Percentiles rank a stretch among this genome's conserved stretches.
Evolutionary conservation across 2,329 filamentous ascomycete genomes (phyloP).

Genomic region (Akanthomyces muscarius): DNA sequence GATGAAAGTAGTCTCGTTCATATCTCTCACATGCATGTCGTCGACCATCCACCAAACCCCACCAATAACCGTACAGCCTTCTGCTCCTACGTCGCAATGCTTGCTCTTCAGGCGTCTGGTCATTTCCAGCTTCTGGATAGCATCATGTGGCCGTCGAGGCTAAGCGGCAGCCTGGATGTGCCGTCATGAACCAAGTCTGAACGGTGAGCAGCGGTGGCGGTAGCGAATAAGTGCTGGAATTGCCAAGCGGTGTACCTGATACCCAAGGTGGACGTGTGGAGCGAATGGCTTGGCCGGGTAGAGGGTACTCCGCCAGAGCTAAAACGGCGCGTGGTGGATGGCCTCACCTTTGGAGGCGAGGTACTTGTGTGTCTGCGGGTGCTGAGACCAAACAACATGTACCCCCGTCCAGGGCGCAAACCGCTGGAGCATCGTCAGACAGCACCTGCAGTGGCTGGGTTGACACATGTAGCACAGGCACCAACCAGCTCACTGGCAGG

Average conservation of each 20-base stretch:
- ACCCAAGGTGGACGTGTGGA: neutral
- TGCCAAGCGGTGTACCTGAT: slow-evolving; percentile 9
- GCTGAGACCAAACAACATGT: neutral
- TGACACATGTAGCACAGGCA: neutral
- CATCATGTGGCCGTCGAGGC: no score
- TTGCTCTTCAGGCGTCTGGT: no score
- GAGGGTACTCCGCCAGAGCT: neutral
- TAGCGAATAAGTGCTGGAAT: neutral
- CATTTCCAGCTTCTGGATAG: no score
- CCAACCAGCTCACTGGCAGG: no score
- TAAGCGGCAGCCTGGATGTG: no score
- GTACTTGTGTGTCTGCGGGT: neutral
- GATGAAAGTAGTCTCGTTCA: no score
- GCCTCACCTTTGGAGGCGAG: neutral
- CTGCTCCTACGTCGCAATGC: no score
- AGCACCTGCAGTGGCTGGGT: neutral
- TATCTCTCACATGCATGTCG: no score
- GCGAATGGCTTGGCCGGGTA: neutral
- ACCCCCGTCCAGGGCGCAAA: neutral
- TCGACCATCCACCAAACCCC: no score
- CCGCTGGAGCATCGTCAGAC: neutral
- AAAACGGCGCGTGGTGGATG: neutral
- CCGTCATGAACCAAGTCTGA: no score
- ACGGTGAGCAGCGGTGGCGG: no score
- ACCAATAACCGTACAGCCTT: no score